Evolutionary conservation across 352 stramenopile genomes (phyloP), one percentile per base, ranked within the genome.

Genomic region (Lagenidium sp.): DNA sequence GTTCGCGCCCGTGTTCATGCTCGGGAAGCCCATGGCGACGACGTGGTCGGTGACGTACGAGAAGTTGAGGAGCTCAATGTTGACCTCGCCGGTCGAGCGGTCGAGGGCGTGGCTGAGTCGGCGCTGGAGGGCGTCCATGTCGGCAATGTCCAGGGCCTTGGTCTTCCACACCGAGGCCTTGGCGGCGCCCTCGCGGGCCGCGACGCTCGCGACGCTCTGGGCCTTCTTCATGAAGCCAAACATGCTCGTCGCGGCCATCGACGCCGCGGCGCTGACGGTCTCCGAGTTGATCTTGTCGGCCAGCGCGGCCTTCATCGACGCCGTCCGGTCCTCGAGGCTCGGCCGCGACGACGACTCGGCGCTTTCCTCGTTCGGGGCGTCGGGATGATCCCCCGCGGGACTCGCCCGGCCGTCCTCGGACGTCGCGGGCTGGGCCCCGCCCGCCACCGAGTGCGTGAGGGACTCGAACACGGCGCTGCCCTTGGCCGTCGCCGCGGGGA

Each of bases 21-120:
- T 93, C 22, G 89, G 89, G 53, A 95, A 97, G 31, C 79, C 82
- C 85, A 96, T 97, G 15, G 82, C 83, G 20, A 97, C 75, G 16
- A 97, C 49, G 45, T 68, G 82, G 19, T 91, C 73, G 18, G 65
- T 93, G 22, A 97, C 65, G 62, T 97, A 97, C 41, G 85, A 87
- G 25, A 97, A 89, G 55, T 97, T 95, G 21, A 96, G 73, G 50
- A 91, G 52, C 19, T 90, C 68, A 10, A 96, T 41, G 55, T 94
- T 90, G 36, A 92, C 77, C 39, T 87, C 76, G 32, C 66, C 79
- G 15, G 70, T 79, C 4, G 76, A 83, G 11, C 74, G 75, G 42
- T 94, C 81, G 28, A 94, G 60, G 24, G 78, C 78, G 44, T 88
- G 77, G 60, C 74, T 91, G 31, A 94, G 55, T 25, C 68, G 57